Conservation (phyloP, 345 rosid genomes). For the Mercurialis annua region DNA sequence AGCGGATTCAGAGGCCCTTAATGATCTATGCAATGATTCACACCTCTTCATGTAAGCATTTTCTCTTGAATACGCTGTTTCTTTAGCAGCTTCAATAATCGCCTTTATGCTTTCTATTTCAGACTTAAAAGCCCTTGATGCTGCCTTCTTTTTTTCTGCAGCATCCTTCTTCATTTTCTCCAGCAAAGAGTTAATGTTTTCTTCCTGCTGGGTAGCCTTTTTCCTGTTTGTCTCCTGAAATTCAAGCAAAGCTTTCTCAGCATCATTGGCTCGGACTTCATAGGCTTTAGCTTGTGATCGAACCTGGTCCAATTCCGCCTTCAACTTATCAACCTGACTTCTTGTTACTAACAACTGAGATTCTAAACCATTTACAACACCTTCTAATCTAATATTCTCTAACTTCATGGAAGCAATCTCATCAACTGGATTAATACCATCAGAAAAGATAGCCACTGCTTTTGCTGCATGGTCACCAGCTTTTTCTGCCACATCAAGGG, state of each 20-base stretch:
- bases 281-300: slow-evolving; percentile 27
- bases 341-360: slow-evolving; percentile 31
- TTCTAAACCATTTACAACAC: slow-evolving; percentile 33
- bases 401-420: slow-evolving; percentile 34
- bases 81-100: slow-evolving; percentile 37
- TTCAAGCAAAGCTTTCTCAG: slow-evolving; percentile 43
- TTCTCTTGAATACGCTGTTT: slow-evolving; percentile 29
- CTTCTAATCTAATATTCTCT: slow-evolving; percentile 31
- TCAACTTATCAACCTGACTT: slow-evolving; percentile 37
- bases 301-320: slow-evolving; percentile 36
- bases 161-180: slow-evolving; percentile 42
- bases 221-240: slow-evolving; percentile 37
- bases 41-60: slow-evolving; percentile 35
- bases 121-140: slow-evolving; percentile 33
- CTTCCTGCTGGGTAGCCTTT: slow-evolving; percentile 28
- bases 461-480: slow-evolving; percentile 34
- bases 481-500: slow-evolving; percentile 36
- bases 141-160: slow-evolving; percentile 24
- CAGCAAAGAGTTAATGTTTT: slow-evolving; percentile 28
- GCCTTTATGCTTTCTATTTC: slow-evolving; percentile 39
- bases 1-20: slow-evolving; percentile 39
- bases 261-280: slow-evolving; percentile 32
- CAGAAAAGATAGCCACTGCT: slow-evolving; percentile 26
- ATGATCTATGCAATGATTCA: slow-evolving; percentile 42
- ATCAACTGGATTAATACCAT: slow-evolving; percentile 25